Evolutionary conservation across 1,139 yeast genomes (phyloP).

Genomic region (Casaregolazyma suthepensis): DNA sequence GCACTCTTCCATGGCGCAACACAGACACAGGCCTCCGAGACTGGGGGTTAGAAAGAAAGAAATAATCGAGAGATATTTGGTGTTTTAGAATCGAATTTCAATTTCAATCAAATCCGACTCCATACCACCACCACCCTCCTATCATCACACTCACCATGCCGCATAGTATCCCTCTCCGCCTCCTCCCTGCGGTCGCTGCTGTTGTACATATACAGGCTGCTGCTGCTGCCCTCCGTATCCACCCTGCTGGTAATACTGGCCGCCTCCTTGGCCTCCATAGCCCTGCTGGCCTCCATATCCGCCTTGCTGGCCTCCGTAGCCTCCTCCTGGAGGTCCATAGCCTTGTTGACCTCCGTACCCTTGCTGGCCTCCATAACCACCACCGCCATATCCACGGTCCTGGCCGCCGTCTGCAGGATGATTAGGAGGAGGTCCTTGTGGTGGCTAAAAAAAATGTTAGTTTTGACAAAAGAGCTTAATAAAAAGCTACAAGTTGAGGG

Average conservation of each 20-base stretch:
- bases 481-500: too few relatives aligned
- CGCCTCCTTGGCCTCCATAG: not conserved
- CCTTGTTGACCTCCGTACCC: conserved; percentile 18
- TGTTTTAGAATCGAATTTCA: too few relatives aligned
- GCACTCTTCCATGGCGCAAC: conserved; percentile 26
- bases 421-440: conserved; percentile 12
- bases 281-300: conserved; percentile 16
- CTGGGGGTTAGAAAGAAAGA: conserved; percentile 10
- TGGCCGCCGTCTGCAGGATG: conserved; percentile 13
- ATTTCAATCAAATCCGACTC: too few relatives aligned
- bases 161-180: conserved; percentile 24
- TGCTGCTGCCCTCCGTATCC: conserved; percentile 28
- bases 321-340: conserved; percentile 20
- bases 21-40: conserved; percentile 21
- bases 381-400: conserved; percentile 19
- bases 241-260: conserved; percentile 16
- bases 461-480: not conserved
- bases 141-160: conserved; percentile 21
- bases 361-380: conserved; percentile 12
- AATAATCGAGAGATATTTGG: too few relatives aligned
- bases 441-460: conserved; percentile 4
- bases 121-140: not conserved
- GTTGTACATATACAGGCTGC: conserved; percentile 30
- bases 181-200: conserved; percentile 20
- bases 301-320: conserved; percentile 19